phyloP scores from a whole-genome alignment of 257 asterid genomes.

The Solanum habrochaites region DNA sequence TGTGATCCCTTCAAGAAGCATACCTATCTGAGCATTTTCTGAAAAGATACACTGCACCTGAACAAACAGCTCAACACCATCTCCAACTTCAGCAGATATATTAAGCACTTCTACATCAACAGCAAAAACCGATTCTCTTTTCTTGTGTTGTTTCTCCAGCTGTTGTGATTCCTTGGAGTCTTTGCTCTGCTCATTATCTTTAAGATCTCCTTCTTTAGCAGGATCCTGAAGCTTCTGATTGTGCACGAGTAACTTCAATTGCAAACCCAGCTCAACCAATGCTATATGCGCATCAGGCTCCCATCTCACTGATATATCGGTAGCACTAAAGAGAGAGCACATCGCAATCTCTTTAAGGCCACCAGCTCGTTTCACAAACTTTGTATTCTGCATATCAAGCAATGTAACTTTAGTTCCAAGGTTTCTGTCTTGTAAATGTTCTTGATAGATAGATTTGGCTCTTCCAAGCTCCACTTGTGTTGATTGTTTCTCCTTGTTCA shows the following conservation, averaged over 20 bases:
- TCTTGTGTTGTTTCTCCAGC: conserved; percentile 51
- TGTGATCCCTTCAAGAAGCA: conserved; percentile 89
- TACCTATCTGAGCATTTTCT: conserved; percentile 95
- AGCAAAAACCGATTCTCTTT: conserved; percentile 82
- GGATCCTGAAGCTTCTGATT: conserved; percentile 53
- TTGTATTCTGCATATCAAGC: conserved; percentile 92
- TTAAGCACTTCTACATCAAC: conserved; percentile 86
- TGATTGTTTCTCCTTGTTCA: conserved; percentile 89
- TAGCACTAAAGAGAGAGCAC: conserved; percentile 96
- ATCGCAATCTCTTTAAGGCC: conserved; percentile 79
- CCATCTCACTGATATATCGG: conserved; percentile 91
- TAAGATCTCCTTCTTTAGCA: conserved; percentile 27
- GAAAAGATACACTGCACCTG: conserved; percentile 96
- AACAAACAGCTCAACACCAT: conserved; percentile 83
- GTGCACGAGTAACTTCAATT: conserved; percentile 52
- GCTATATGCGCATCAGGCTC: conserved; percentile 95
- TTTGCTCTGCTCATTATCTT: conserved; percentile 31
- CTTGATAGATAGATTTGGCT: conserved; percentile 81
- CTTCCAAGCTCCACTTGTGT: conserved; percentile 80
- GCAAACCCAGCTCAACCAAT: conserved; percentile 72
- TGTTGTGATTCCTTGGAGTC: conserved; percentile 35
- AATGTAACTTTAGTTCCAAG: conserved; percentile 57
- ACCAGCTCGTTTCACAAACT: conserved; percentile 80
- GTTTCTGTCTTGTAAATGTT: conserved; percentile 45
- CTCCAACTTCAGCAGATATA: conserved; percentile 95